Evolutionary conservation across 75 land plant genomes (phyloP).

Genomic region (Sequoia sempervirens): DNA sequence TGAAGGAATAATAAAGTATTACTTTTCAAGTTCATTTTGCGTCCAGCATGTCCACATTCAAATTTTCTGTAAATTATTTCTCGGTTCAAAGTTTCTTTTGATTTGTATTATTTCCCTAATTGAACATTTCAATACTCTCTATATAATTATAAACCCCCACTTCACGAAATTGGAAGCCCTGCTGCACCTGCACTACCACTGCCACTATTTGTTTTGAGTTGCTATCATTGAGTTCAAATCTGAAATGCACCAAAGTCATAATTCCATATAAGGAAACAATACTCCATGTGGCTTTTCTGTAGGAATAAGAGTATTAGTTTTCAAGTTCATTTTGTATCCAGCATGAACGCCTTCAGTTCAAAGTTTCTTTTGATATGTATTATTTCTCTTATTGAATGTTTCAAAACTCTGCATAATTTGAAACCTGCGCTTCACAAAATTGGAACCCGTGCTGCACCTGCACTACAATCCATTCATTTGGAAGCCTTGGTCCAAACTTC

Average conservation of each 20-base stretch:
- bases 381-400: not conserved
- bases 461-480: not conserved
- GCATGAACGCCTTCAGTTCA: not conserved
- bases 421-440: not conserved
- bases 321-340: not conserved
- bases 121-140: not conserved
- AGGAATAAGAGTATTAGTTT: too few relatives aligned
- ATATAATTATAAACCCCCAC: not conserved
- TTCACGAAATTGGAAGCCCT: not conserved
- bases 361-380: not conserved
- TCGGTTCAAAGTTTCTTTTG: not conserved
- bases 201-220: slow-evolving; percentile 19
- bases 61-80: not conserved
- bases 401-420: too few relatives aligned
- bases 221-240: slow-evolving; percentile 16
- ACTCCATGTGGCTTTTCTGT: not conserved
- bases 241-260: not conserved
- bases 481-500: not conserved
- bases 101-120: too few relatives aligned
- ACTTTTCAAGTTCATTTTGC: not conserved
- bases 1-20: too few relatives aligned
- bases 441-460: not conserved
- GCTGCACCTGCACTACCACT: not conserved
- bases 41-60: not conserved
- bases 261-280: not conserved